Conservation (phyloP, 2,329 filamentous ascomycete genomes). For the Stemphylium beticola region DNA sequence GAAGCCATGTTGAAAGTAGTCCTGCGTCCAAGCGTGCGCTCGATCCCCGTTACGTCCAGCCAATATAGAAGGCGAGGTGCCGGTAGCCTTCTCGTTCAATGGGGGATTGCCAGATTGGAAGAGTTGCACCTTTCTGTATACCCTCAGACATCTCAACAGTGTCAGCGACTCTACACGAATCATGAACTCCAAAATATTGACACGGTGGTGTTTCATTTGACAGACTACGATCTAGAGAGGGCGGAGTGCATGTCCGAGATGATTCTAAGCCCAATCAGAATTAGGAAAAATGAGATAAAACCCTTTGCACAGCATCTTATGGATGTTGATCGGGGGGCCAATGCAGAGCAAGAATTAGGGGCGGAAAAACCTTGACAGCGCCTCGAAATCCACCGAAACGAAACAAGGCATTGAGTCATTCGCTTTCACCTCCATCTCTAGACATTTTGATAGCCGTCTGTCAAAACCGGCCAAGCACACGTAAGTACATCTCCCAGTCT, state of each 20-base stretch:
- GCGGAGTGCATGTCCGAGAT: neutral
- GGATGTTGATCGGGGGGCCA: neutral
- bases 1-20: neutral
- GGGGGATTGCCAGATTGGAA: neutral
- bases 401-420: neutral
- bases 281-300: neutral
- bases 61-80: neutral
- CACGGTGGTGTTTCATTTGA: neutral
- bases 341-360: neutral
- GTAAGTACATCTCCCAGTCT: neutral
- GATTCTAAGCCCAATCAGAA: neutral
- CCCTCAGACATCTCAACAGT: neutral
- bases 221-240: neutral
- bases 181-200: neutral
- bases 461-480: neutral
- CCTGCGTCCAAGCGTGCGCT: neutral
- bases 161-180: neutral
- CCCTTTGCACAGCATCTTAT: neutral
- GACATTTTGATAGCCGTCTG: neutral
- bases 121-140: neutral
- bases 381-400: neutral
- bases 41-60: neutral
- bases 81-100: neutral
- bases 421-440: neutral
- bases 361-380: neutral